Evolutionary conservation across 2,329 filamentous ascomycete species (phyloP), one percentile per base, ranked within the genome.

Genomic region (Phaeosphaeria sp.): DNA sequence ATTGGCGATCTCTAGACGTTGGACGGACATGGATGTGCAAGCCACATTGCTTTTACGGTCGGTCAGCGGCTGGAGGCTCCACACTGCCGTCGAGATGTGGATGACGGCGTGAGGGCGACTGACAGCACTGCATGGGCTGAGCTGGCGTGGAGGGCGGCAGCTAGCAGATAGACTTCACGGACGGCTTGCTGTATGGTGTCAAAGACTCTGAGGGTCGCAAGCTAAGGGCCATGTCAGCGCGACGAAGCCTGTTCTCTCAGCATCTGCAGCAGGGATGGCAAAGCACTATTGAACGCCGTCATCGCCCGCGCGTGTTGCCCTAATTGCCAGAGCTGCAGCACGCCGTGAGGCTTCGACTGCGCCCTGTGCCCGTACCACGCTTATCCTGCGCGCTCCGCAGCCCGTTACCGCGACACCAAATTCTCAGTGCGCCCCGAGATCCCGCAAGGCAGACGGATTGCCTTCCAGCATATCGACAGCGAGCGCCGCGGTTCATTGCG

Each of bases 271-370:
- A 71, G 64, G 68, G 69, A 66, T 65, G 25, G 47, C 53, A 64
- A 67, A 70, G 72, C 70, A 73, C 68, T 62, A 60, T 61, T 56
- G 61, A 67, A 66, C 54, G 60, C 65, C 61, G 65, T 69, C 65
- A 69, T 68, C 11, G 15, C 30, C 15, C 30, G 5, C 59, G 61
- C 64, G 63, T 51, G 55, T 63, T 51, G 60, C 65, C 61, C 64
- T 69, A 64, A 69, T 68, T 36, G 51, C 48, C 30, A 17, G 20
- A 40, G 48, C 22, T 48, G 27, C 45, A 49, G 49, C 25, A 60
- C 59, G 59, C 52, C 59, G 59, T 48, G n/a, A 36, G 56, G 59
- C 54, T 60, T 55, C 53, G 30, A 36, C 30, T 36, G 30, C 30
- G 53, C 53, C 58, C 55, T 55, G 61, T 43, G 49, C 49, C 51